phyloP scores from a whole-genome alignment of 2,329 filamentous ascomycete species.

The Myriosclerotinia scirpicola region DNA sequence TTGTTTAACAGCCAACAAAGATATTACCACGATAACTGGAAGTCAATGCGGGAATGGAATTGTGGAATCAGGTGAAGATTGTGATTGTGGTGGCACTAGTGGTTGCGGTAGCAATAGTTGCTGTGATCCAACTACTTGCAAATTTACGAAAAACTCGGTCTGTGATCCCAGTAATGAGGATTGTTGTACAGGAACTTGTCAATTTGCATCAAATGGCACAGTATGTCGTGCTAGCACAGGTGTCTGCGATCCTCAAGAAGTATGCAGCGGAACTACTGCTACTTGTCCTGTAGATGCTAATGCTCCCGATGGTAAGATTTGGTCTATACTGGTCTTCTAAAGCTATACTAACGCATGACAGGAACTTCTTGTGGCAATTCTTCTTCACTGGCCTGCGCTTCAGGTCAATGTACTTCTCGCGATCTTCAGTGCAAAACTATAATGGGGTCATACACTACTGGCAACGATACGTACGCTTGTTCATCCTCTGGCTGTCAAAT shows the following conservation, averaged over 20 bases:
- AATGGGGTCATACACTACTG: conserved; percentile 71
- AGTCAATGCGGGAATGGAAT: conserved; percentile 96
- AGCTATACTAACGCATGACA: conserved; percentile 31
- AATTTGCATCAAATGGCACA: conserved; percentile 64
- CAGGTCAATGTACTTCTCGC: conserved; percentile 90
- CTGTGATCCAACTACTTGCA: conserved; percentile 85
- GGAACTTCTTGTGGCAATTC: conserved; percentile 64
- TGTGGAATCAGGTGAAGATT: conserved; percentile 90
- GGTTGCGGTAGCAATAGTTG: conserved; percentile 75
- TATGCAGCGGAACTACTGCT: conserved; percentile 70
- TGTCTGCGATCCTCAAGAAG: conserved; percentile 81
- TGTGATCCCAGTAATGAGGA: conserved; percentile 83
- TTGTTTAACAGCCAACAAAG: conserved; percentile 84
- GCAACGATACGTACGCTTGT: conserved; percentile 80
- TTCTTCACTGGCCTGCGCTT: conserved; percentile 69
- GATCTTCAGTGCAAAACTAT: conserved; percentile 85
- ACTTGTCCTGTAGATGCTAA: conserved; percentile 73
- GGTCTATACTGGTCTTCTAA: background rate
- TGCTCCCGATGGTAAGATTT: conserved; percentile 59
- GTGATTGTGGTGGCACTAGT: conserved; percentile 81
- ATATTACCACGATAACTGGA: conserved; percentile 76
- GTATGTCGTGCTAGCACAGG: conserved; percentile 81
- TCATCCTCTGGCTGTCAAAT: conserved; percentile 70
- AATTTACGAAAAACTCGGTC: conserved; percentile 68
- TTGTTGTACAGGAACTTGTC: conserved; percentile 69